phyloP scores from a whole-genome alignment of 2,329 filamentous ascomycete species.

The Aspergillus hiratsukae region DNA sequence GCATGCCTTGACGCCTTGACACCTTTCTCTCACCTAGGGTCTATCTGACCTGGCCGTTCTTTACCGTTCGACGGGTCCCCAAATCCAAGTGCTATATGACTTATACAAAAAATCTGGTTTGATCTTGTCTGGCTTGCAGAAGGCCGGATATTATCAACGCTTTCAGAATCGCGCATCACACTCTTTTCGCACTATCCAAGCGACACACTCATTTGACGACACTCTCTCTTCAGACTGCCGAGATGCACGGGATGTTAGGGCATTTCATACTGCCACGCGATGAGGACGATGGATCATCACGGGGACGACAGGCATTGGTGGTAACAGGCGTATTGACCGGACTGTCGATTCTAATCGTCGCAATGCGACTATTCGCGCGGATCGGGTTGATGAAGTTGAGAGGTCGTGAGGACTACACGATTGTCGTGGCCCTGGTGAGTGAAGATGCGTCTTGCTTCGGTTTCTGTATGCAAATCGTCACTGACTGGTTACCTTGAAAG shows the following conservation, averaged over 20 bases:
- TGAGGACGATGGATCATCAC: slow-evolving; percentile 15
- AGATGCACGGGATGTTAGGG: slow-evolving; percentile 12
- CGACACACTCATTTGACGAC: slow-evolving; percentile 7
- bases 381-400: slow-evolving; percentile 27
- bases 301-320: slow-evolving; percentile 26
- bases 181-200: neutral
- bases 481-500: slow-evolving; percentile 3
- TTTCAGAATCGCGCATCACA: neutral
- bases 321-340: slow-evolving; percentile 27
- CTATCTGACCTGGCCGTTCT: neutral
- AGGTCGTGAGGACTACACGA: slow-evolving; percentile 32
- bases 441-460: neutral
- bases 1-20: neutral
- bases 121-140: neutral
- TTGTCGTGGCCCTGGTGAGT: slow-evolving; percentile 24
- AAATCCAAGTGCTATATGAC: neutral
- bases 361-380: slow-evolving; percentile 26
- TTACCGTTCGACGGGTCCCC: neutral
- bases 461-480: neutral
- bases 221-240: slow-evolving; percentile 6
- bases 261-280: slow-evolving; percentile 16
- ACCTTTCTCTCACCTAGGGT: neutral
- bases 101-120: neutral
- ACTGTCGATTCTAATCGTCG: slow-evolving; percentile 21
- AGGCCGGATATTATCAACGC: neutral